Conservation (phyloP, 495 filamentous ascomycete species). For the Aspergillus hancockii region DNA sequence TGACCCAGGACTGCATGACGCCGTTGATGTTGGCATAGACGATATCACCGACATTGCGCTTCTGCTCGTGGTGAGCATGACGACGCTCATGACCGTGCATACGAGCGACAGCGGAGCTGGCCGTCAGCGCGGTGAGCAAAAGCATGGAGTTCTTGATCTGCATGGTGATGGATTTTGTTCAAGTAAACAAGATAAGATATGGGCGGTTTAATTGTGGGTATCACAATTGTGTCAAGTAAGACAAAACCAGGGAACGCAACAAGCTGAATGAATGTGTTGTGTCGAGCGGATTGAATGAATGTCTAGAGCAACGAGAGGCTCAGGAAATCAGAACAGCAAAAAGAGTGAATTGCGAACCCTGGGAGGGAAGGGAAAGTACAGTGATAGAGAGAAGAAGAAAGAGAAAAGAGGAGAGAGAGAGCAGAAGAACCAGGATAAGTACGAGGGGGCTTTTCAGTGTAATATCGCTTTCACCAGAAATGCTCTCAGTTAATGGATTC, state of each 20-base stretch:
- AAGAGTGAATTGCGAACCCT: constrained; percentile 11
- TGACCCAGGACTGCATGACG: constrained; percentile 60
- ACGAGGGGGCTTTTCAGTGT: neutral
- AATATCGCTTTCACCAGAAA: constrained; percentile 13
- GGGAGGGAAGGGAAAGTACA: constrained; percentile 29
- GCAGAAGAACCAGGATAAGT: constrained; percentile 19
- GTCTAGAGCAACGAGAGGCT: constrained; percentile 33
- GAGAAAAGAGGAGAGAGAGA: constrained; percentile 20
- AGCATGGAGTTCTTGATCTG: constrained; percentile 44
- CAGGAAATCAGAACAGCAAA: constrained; percentile 9
- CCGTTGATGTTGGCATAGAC: constrained; percentile 67
- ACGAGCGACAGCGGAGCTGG: constrained; percentile 43
- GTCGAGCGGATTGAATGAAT: constrained; percentile 24
- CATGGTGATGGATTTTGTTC: constrained; percentile 34
- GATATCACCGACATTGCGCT: constrained; percentile 45
- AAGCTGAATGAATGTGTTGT: constrained; percentile 6
- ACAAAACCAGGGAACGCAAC: constrained; percentile 9
- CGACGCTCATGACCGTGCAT: constrained; percentile 50
- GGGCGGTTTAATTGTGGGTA: constrained; percentile 3
- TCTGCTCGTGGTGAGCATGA: constrained; percentile 38
- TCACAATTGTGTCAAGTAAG: constrained; percentile 1
- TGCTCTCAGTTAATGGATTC: constrained; percentile 7
- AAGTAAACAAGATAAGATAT: constrained; percentile 8
- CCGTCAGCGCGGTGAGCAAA: constrained; percentile 43
- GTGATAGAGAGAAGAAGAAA: constrained; percentile 18